Conservation (phyloP, 129 eudicot species). For the Smallanthus sonchifolius region DNA sequence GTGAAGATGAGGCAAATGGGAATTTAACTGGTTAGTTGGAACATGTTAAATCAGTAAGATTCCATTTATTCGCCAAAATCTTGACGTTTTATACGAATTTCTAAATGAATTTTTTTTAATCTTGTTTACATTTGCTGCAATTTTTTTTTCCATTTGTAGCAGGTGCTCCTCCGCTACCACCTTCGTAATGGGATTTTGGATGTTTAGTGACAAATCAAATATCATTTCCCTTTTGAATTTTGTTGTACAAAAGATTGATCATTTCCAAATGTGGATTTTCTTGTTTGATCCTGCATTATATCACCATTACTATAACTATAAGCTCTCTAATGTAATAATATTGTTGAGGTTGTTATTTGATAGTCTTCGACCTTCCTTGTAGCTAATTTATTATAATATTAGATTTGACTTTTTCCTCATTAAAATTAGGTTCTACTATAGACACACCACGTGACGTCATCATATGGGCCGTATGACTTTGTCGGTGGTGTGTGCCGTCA, state of each 20-base stretch:
- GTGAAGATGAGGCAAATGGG: slow-evolving; percentile 65
- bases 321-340: slow-evolving; percentile 12
- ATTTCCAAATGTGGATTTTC: slow-evolving; percentile 4
- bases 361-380: not conserved
- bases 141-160: not conserved
- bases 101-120: not conserved
- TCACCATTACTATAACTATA: not conserved
- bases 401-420: not conserved
- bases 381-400: not conserved
- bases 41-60: not conserved
- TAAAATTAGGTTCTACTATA: not conserved
- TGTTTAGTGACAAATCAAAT: not conserved
- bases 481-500: too few relatives aligned
- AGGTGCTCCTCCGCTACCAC: slow-evolving; percentile 23
- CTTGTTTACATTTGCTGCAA: not conserved
- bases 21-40: slow-evolving; percentile 32
- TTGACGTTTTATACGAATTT: not conserved
- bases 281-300: slow-evolving; percentile 14
- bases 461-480: too few relatives aligned
- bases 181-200: slow-evolving; percentile 11
- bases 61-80: not conserved
- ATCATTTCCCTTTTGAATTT: not conserved
- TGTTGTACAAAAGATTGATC: slow-evolving; percentile 20
- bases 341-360: not conserved
- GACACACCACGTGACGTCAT: too few relatives aligned